Percentiles rank a stretch among this genome's conserved stretches.
These are phyloP conservation scores for Boletus tylopilopsis DNA, from an alignment of 768 basidiomycete genomes.

Conservation along the genomic window DNA sequence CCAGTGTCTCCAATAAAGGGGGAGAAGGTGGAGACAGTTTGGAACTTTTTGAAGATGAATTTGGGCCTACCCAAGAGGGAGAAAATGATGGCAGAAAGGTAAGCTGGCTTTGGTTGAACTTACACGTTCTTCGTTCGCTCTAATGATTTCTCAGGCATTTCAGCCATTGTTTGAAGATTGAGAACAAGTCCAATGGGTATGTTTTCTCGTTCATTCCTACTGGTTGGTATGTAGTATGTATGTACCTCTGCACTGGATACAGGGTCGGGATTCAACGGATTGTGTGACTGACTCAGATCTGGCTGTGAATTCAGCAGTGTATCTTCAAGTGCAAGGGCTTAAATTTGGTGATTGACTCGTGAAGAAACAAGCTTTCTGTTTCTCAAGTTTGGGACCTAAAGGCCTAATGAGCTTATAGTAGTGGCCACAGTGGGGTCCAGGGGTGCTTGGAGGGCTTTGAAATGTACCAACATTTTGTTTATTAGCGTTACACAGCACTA, in stretches of 20 bases:
- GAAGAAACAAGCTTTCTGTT: too few species aligned
- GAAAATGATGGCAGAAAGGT: conserved; percentile 26
- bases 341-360: too few species aligned
- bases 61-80: conserved; percentile 31
- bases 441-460: too few species aligned
- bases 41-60: conserved; percentile 32
- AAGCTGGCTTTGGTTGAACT: neutral
- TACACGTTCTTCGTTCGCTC: neutral
- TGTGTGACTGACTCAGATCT: too few species aligned
- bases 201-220: neutral
- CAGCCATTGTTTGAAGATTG: conserved; percentile 34
- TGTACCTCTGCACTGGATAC: too few species aligned
- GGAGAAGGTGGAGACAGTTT: conserved; percentile 22
- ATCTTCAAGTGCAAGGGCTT: too few species aligned
- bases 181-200: neutral
- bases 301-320: too few species aligned
- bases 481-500: neutral
- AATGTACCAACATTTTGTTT: neutral
- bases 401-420: too few species aligned
- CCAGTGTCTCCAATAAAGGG: neutral
- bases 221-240: too few species aligned
- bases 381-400: too few species aligned
- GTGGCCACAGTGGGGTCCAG: too few species aligned
- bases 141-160: conserved; percentile 19
- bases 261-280: too few species aligned